Conservation (phyloP, 2,329 filamentous ascomycete genomes). For the Talaromyces atroroseus region DNA sequence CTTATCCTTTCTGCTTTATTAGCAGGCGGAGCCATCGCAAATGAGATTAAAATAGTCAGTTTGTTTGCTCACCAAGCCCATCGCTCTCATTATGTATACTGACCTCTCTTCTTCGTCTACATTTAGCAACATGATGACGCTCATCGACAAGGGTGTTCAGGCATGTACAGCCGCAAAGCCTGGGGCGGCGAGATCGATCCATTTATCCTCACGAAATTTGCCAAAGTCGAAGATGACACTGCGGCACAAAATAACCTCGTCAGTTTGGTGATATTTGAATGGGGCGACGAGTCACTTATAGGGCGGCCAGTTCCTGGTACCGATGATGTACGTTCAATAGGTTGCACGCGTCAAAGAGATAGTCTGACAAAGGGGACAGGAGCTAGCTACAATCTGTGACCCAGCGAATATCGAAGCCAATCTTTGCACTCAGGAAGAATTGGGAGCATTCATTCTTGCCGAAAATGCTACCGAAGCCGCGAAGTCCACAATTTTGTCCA, state of each 20-base stretch:
- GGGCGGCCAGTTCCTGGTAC: slow-evolving; percentile 57
- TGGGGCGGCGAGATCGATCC: slow-evolving; percentile 88
- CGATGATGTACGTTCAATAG: slow-evolving; percentile 44
- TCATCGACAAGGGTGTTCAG: slow-evolving; percentile 76
- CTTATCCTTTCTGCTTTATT: slow-evolving; percentile 34
- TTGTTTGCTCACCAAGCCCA: background rate
- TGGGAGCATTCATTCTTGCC: slow-evolving; percentile 78
- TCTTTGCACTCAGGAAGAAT: slow-evolving; percentile 68
- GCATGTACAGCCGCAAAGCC: slow-evolving; percentile 86
- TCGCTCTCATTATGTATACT: background rate
- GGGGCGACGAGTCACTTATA: slow-evolving; percentile 75
- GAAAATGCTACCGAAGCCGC: slow-evolving; percentile 69
- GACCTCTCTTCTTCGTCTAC: background rate
- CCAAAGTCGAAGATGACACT: slow-evolving; percentile 53
- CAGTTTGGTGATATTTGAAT: slow-evolving; percentile 89
- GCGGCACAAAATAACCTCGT: slow-evolving; percentile 66
- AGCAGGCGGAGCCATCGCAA: slow-evolving; percentile 35
- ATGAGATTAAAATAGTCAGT: slow-evolving; percentile 43
- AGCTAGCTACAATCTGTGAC: slow-evolving; percentile 71
- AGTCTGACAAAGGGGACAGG: slow-evolving; percentile 30
- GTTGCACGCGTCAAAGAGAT: background rate
- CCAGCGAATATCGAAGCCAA: slow-evolving; percentile 61
- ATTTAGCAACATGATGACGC: slow-evolving; percentile 66
- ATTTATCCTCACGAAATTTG: slow-evolving; percentile 80
- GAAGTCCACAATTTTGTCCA: slow-evolving; percentile 66